Conservation (phyloP, 441 rosid genomes). For the Macaranga tanarius region DNA sequence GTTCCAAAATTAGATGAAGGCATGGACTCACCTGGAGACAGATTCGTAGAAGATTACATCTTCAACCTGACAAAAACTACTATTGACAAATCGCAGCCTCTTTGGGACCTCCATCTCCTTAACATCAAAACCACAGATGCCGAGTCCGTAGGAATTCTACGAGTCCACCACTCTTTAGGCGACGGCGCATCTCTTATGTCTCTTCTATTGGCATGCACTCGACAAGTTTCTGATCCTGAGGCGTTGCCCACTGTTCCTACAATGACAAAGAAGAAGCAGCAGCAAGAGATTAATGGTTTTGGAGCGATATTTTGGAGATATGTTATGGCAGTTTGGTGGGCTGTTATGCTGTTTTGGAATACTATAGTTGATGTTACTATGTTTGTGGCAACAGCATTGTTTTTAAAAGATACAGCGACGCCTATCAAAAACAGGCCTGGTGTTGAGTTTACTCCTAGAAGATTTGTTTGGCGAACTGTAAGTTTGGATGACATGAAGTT, state of each 20-base stretch:
- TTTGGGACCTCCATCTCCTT: slow-evolving; percentile 48
- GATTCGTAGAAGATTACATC: slow-evolving; percentile 37
- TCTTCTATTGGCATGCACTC: slow-evolving; percentile 31
- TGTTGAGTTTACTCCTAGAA: slow-evolving; percentile 32
- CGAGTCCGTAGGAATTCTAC: slow-evolving; percentile 33
- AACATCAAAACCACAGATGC: slow-evolving; percentile 36
- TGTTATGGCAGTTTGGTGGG: slow-evolving; percentile 8
- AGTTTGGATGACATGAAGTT: slow-evolving; percentile 43
- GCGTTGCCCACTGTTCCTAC: slow-evolving; percentile 22
- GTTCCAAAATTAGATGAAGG: slow-evolving; percentile 29
- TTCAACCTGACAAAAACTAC: slow-evolving; percentile 34
- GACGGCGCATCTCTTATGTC: slow-evolving; percentile 46
- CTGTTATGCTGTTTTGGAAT: slow-evolving; percentile 15
- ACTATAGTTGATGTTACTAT: slow-evolving; percentile 15
- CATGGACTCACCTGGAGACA: slow-evolving; percentile 28
- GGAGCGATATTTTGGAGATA: neutral
- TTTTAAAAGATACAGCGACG: slow-evolving; percentile 37
- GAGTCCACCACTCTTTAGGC: slow-evolving; percentile 51
- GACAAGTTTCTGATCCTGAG: slow-evolving; percentile 24
- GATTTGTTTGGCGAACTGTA: slow-evolving; percentile 33
- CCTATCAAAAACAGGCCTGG: slow-evolving; percentile 36
- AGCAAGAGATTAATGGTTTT: neutral
- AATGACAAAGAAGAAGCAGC: neutral
- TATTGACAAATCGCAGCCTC: slow-evolving; percentile 36
- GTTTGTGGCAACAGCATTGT: slow-evolving; percentile 21